Evolutionary conservation across 495 filamentous ascomycete genomes (phyloP), one percentile per base, ranked within the genome.

Genomic region (Aspergillus leporis): DNA sequence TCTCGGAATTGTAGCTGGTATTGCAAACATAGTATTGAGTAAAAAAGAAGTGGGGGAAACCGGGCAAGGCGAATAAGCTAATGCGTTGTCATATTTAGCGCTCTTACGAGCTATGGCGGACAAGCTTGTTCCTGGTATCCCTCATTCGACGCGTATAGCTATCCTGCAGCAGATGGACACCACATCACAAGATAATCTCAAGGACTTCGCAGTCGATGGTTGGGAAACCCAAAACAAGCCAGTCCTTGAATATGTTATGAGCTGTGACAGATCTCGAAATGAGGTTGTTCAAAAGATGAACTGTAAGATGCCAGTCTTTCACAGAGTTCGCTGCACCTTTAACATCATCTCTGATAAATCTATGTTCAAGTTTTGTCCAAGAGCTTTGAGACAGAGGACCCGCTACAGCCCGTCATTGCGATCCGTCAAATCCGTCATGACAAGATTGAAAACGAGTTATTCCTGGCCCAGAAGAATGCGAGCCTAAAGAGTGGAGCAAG

Each of bases 111-210:
- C 90, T 19, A 85, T 94, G 55, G 88, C 85, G 10, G 84, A 91
- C 53, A 90, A 90, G 64, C 78, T 91, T 36, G 89, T 94, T 43
- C 90, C 90, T 1, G 89, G 89, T 1, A 89, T 94, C 55, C 85
- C 89, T 1, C 84, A 86, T 65, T 72, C 81, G 30, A 85, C 86
- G 5, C 73, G 87, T 12, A 80, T 94, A 36, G 77, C 85, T 1
- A 84, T 92, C 40, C 72, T 94, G 14, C 88, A 90, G 62, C 90
- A 94, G 70, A 92, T 87, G 0, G 70, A 66, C 19, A 66, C 62
- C 2, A 73, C 77, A 21, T 62, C 72, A 30, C 45, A 61, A 13
- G 56, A 57, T 16, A 34, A 48, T 14, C 36, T 50, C 7, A 32
- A 52, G 18, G n/a, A 30, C 18, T 47, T 23, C 9, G 46, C 64